Percentiles rank a stretch among this genome's conserved stretches.
Conservation (phyloP, 176 grass and related monocot genomes). For the Zizania latifolia region DNA sequence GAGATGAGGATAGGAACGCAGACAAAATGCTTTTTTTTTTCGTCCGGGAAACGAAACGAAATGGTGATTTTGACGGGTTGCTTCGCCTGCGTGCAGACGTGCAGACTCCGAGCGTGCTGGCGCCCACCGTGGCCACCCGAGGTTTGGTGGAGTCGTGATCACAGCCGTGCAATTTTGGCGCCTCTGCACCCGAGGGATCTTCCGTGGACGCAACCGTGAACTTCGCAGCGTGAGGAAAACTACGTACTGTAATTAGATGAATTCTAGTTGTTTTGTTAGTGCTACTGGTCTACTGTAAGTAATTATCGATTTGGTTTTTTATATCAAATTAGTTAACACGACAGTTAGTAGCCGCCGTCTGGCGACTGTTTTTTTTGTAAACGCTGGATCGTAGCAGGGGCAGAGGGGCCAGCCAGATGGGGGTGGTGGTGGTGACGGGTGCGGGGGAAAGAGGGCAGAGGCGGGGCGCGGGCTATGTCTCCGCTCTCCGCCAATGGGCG, state of each 20-base stretch:
- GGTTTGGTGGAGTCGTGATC: not conserved
- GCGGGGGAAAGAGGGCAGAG: not conserved
- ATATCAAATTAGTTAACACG: no score
- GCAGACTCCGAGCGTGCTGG: not conserved
- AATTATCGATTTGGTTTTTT: no score
- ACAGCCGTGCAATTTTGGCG: constrained; percentile 1
- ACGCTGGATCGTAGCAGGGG: no score
- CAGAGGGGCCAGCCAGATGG: not conserved
- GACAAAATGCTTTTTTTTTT: no score
- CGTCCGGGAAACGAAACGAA: not conserved
- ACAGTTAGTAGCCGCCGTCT: no score
- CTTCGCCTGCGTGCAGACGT: not conserved
- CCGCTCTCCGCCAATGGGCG: not conserved
- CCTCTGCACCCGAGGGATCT: not conserved
- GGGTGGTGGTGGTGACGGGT: not conserved
- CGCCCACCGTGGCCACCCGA: not conserved
- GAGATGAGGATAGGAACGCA: no score
- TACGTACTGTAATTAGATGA: no score
- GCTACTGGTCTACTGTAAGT: no score
- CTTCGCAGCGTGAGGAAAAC: no score
- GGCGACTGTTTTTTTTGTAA: no score
- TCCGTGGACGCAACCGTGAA: not conserved
- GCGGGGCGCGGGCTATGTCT: not conserved
- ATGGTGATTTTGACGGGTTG: not conserved
- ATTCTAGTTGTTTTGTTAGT: no score